Evolutionary conservation across 495 filamentous ascomycete species (phyloP).

Genomic region (Pseudoneurospora amorphoporcata): DNA sequence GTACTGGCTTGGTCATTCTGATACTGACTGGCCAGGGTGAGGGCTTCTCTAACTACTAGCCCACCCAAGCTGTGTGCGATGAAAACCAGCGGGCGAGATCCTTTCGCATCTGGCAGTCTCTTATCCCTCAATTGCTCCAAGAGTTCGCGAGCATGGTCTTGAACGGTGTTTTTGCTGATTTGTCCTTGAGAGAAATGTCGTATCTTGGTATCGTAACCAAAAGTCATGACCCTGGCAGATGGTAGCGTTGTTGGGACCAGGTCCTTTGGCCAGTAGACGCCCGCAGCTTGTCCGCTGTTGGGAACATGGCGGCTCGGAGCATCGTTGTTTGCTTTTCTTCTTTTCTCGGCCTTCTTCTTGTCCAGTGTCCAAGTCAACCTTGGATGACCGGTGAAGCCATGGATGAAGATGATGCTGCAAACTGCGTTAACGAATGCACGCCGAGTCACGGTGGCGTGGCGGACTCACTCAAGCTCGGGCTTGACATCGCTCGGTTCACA

Average conservation of each 20-base stretch:
- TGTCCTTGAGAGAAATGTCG: not conserved
- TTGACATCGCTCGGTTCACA: not conserved
- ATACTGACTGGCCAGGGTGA: not conserved
- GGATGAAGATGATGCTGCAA: constrained; percentile 17
- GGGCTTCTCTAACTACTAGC: not conserved
- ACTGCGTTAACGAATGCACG: not conserved
- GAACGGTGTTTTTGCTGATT: not conserved
- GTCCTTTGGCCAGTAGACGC: not conserved
- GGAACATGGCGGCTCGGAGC: not conserved
- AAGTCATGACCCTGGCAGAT: not conserved
- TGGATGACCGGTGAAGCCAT: constrained; percentile 15
- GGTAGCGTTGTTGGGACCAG: not conserved
- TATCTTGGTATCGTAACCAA: not conserved
- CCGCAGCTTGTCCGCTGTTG: not conserved
- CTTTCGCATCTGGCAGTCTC: not conserved
- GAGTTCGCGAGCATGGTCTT: not conserved
- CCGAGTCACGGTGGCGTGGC: not conserved
- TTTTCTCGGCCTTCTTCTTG: not conserved
- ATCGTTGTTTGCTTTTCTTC: not conserved
- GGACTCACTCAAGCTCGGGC: not conserved
- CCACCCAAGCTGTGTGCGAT: not conserved
- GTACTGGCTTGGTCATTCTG: not conserved
- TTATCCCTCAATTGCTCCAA: not conserved
- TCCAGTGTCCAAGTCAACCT: constrained; percentile 12
- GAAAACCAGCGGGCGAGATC: not conserved